Evolutionary conservation across 345 rosid species (phyloP), one percentile per base, ranked within the genome.

Genomic region (Raphanus sativus): DNA sequence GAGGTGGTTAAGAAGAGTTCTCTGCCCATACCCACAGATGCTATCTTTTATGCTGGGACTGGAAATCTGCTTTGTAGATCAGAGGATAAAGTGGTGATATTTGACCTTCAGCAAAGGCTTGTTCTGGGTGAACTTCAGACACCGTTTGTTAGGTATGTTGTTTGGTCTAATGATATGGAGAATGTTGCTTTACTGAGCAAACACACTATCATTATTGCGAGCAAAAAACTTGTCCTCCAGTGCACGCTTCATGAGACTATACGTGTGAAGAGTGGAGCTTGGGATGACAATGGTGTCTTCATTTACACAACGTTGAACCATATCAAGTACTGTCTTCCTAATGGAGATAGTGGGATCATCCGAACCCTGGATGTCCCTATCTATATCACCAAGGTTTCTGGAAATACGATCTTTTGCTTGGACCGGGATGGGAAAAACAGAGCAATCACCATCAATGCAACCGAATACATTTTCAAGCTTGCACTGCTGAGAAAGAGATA

Each of bases 211-310:
- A 28, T 60, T 60, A 60, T 60, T 28, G 64, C 64, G 1, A 60
- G 64, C 64, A 60, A 60, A 11, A 60, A 60, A 6, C 64, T 60
- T 13, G 64, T 60, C 17, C 34, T 60, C 4, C 64, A 60, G 4
- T 28, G 64, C 34, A 60, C 34, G 6, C 17, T 28, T 60, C 36
- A 28, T 28, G 64, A 60, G 36, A 28, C 34, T 28, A 60, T 50
- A 50, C 25, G 25, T 54, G 59, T 54, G 59, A 54, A 54, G 25
- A 54, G 59, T 54, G 59, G 59, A 28, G 64, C 64, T 4, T 60
- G 64, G 64, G 64, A 28, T 5, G 36, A 60, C 64, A 60, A 60
- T 60, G 64, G 64, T 60, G 64, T 60, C 64, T 60, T 60, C 64
- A 28, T 60, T 8, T 60, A 60, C 36, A 28, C 36, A 2, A 60